Evolutionary conservation across 306 rosid genomes (phyloP).

Genomic region (Herpetospermum pedunculosum): DNA sequence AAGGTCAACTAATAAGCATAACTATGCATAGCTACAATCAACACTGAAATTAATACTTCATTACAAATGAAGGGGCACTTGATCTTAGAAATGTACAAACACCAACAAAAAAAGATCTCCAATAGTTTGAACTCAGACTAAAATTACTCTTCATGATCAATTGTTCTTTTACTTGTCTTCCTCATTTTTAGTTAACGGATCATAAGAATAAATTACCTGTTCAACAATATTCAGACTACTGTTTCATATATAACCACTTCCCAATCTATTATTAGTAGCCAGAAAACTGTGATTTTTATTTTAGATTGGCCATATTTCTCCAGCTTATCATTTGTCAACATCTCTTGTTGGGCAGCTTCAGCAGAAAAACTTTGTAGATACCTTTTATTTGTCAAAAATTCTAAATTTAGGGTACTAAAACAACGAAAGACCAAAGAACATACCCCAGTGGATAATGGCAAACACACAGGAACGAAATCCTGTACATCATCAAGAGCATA

Average conservation of each 20-base stretch:
- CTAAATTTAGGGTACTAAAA: neutral
- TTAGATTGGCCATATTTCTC: neutral
- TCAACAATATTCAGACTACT: neutral
- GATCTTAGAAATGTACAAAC: neutral
- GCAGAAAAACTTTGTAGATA: neutral
- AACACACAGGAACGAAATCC: conserved; percentile 51
- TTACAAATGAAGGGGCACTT: neutral
- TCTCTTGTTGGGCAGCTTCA: neutral
- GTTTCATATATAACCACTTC: neutral
- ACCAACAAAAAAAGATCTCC: neutral
- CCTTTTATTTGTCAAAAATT: neutral
- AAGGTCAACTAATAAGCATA: conserved; percentile 2
- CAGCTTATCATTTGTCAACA: neutral
- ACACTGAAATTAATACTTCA: neutral
- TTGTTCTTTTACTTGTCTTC: neutral
- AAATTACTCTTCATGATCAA: neutral
- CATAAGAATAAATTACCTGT: neutral
- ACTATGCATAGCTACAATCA: neutral
- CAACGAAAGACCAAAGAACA: neutral
- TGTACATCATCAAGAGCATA: conserved; percentile 79
- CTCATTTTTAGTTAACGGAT: neutral
- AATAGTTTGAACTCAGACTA: neutral
- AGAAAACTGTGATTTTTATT: neutral
- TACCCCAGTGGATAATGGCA: conserved; percentile 81
- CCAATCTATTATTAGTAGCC: neutral